phyloP scores from a whole-genome alignment of 2,329 filamentous ascomycete genomes.

The Cytospora chrysosperma region DNA sequence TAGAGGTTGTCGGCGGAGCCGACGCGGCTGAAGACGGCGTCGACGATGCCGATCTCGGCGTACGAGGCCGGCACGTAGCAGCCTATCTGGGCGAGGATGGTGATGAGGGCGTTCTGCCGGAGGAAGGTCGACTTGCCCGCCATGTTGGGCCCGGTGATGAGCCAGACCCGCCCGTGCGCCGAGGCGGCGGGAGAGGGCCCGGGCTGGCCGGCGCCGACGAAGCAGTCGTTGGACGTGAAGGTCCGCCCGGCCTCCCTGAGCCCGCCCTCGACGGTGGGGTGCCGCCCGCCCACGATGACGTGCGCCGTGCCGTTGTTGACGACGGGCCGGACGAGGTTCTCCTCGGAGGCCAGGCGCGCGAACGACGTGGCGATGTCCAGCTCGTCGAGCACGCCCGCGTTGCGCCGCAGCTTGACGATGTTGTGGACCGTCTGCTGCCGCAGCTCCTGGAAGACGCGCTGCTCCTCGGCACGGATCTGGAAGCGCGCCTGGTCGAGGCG shows the following conservation, averaged over 20 bases:
- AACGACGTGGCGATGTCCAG: constrained; percentile 89
- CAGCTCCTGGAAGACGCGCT: constrained; percentile 72
- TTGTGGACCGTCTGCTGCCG: constrained; percentile 76
- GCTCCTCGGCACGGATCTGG: constrained; percentile 81
- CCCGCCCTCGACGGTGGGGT: constrained; percentile 87
- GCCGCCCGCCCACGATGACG: constrained; percentile 80
- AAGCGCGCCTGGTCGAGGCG: constrained; percentile 74
- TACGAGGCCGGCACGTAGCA: constrained; percentile 88
- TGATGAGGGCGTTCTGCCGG: constrained; percentile 91
- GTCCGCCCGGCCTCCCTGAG: constrained; percentile 74
- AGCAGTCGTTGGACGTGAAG: constrained; percentile 85
- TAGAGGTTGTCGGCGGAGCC: constrained; percentile 96
- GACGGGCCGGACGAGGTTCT: constrained; percentile 69
- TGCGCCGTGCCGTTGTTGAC: constrained; percentile 66
- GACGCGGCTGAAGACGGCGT: constrained; percentile 90
- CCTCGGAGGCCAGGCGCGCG: constrained; percentile 73
- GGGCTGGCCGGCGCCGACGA: constrained; percentile 66
- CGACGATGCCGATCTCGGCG: constrained; percentile 86
- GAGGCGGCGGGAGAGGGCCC: constrained; percentile 50
- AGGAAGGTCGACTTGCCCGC: constrained; percentile 95
- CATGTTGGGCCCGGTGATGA: constrained; percentile 92
- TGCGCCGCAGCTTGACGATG: constrained; percentile 81
- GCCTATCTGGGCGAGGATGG: constrained; percentile 87
- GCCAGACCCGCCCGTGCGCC: constrained; percentile 64
- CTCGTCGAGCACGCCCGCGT: constrained; percentile 89